These are phyloP conservation scores for Cladophialophora immunda DNA, from an alignment of 2,329 filamentous ascomycete genomes.

Conservation along the genomic window DNA sequence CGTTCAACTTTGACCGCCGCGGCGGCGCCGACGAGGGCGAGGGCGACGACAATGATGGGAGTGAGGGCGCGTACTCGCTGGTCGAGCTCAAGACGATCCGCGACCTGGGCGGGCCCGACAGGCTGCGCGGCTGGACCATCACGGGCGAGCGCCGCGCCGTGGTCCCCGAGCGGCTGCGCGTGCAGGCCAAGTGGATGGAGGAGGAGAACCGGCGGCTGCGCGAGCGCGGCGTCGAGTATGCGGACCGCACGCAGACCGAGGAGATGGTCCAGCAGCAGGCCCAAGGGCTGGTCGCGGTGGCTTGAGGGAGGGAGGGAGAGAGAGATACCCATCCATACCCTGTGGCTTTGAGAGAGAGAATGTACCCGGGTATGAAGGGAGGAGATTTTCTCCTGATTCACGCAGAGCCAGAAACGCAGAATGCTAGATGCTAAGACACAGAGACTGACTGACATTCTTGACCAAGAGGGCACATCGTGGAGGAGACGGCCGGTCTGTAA, in stretches of 20 bases:
- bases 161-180: conserved; percentile 55
- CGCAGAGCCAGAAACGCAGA: too few relatives aligned
- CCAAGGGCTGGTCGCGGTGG: conserved; percentile 2
- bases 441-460: too few relatives aligned
- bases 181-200: conserved; percentile 54
- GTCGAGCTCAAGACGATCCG: conserved; percentile 63
- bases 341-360: too few relatives aligned
- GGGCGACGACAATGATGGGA: not conserved
- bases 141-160: conserved; percentile 53
- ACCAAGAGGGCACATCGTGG: too few relatives aligned
- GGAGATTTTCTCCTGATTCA: too few relatives aligned
- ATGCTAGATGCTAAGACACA: not conserved
- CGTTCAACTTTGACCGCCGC: conserved; percentile 61
- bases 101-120: conserved; percentile 58
- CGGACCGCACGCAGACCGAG: conserved; percentile 4
- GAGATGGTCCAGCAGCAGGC: conserved; percentile 9
- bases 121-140: conserved; percentile 60
- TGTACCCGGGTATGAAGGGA: not conserved
- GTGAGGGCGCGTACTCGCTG: conserved; percentile 54
- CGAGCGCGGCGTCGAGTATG: not conserved
- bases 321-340: too few relatives aligned
- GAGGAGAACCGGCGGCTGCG: conserved; percentile 53
- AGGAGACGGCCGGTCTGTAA: too few relatives aligned
- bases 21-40: conserved; percentile 43
- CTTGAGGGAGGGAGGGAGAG: too few relatives aligned